These are phyloP conservation scores for Yamadazyma trypodendri DNA, from an alignment of 1,139 yeast species.

Conservation along the genomic window DNA sequence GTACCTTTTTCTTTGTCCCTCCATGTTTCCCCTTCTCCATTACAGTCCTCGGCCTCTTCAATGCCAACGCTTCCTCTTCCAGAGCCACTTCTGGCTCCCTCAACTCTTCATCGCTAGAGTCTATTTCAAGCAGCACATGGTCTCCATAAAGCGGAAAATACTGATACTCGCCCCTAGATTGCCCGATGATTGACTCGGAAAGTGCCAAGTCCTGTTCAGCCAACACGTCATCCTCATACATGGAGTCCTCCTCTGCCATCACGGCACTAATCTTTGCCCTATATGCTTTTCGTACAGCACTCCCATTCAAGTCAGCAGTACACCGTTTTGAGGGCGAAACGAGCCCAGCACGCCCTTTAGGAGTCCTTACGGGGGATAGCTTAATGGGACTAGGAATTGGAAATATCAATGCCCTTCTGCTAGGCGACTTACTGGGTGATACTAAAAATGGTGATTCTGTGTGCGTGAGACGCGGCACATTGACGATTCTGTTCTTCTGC, in stretches of 20 bases:
- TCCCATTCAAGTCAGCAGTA: slow-evolving; percentile 39
- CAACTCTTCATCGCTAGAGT: slow-evolving; percentile 15
- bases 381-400: slow-evolving; percentile 8
- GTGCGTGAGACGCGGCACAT: slow-evolving; percentile 1
- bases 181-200: slow-evolving; percentile 43
- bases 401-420: slow-evolving; percentile 22
- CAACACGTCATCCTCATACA: slow-evolving; percentile 23
- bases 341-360: slow-evolving; percentile 48
- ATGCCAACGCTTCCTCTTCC: background rate
- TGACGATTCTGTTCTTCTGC: background rate
- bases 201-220: slow-evolving; percentile 39
- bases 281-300: slow-evolving; percentile 53
- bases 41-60: background rate
- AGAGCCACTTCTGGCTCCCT: background rate
- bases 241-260: slow-evolving; percentile 34
- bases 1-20: too few species aligned
- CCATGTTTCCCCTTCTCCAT: too few species aligned
- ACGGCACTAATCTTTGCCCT: slow-evolving; percentile 28
- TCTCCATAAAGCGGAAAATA: slow-evolving; percentile 22
- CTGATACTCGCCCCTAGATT: slow-evolving; percentile 19
- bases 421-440: slow-evolving; percentile 18
- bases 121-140: slow-evolving; percentile 34
- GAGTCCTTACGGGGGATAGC: slow-evolving; percentile 33
- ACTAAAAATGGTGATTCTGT: background rate
- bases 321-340: slow-evolving; percentile 45